Percentiles rank a stretch among this genome's conserved stretches.
Conservation (phyloP, 495 filamentous ascomycete genomes). For the Pseudomonodictys pantanalensis region DNA sequence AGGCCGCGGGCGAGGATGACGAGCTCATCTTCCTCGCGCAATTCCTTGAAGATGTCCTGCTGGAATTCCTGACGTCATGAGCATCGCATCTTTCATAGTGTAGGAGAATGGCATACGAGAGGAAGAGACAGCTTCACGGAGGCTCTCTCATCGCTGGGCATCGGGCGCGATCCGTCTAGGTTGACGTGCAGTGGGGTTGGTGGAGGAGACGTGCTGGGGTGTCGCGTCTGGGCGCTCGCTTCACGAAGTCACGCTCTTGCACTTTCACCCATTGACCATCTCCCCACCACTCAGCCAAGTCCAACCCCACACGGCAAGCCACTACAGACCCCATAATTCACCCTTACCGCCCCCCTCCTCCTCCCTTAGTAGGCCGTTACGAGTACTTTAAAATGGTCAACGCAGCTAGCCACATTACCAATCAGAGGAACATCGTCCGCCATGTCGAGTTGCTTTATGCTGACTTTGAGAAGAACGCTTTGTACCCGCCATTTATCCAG, state of each 20-base stretch:
- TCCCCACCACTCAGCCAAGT: not conserved
- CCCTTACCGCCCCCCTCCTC: not conserved
- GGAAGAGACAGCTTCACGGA: conserved; percentile 92
- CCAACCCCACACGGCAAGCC: not conserved
- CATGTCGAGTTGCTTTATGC: no score
- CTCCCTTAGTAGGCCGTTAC: not conserved
- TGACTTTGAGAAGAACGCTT: no score
- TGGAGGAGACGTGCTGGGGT: conserved; percentile 9
- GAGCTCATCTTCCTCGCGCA: conserved; percentile 87
- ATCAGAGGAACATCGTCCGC: no score
- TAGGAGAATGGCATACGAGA: conserved; percentile 55
- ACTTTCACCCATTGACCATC: not conserved
- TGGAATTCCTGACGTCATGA: conserved; percentile 41
- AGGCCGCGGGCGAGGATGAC: conserved; percentile 88
- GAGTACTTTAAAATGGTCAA: not conserved
- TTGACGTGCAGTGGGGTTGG: not conserved
- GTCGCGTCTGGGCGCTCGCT: not conserved
- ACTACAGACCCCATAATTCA: no score
- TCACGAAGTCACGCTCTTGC: conserved; percentile 10
- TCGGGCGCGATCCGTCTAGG: conserved; percentile 19
- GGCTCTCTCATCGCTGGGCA: conserved; percentile 40
- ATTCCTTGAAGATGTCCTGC: conserved; percentile 89
- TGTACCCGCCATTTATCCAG: no score
- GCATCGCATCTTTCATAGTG: not conserved
- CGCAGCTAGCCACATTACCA: no score